These are phyloP conservation scores for Penicillium steckii DNA, from an alignment of 495 filamentous ascomycete genomes.

Conservation along the genomic window DNA sequence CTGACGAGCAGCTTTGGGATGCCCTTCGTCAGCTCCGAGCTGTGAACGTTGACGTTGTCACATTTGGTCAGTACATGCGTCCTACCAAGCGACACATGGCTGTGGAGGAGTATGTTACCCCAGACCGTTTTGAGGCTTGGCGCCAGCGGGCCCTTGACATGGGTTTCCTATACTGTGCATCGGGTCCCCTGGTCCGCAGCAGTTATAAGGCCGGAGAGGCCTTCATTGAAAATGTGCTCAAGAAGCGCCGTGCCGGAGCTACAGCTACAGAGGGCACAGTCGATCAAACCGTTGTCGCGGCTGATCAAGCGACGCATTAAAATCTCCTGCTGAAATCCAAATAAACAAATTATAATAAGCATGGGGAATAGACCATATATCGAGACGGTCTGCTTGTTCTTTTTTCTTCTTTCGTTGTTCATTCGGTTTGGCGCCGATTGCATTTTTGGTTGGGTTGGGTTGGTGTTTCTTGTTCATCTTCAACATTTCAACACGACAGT, in stretches of 20 bases:
- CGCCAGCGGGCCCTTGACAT: conserved; percentile 84
- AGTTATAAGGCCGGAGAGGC: conserved; percentile 98
- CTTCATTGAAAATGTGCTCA: conserved; percentile 97
- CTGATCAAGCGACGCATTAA: conserved; percentile 32
- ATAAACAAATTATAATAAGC: conserved; percentile 15
- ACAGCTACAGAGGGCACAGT: conserved; percentile 22
- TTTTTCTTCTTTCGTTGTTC: conserved; percentile 8
- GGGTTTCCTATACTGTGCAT: conserved; percentile 96
- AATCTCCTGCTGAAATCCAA: not conserved
- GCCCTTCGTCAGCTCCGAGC: conserved; percentile 77
- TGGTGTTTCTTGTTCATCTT: conserved; percentile 8
- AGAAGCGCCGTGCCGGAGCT: conserved; percentile 65
- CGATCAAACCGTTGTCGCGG: conserved; percentile 17
- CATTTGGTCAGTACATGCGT: conserved; percentile 99
- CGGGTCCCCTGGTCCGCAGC: conserved; percentile 86
- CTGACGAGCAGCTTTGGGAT: conserved; percentile 81
- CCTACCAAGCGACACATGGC: conserved; percentile 97
- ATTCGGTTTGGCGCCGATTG: conserved; percentile 21
- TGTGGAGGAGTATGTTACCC: conserved; percentile 90
- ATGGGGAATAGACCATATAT: not conserved
- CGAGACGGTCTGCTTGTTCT: not conserved
- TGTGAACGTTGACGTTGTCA: conserved; percentile 86
- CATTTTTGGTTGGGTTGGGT: conserved; percentile 16
- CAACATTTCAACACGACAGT: conserved; percentile 17
- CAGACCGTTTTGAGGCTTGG: conserved; percentile 88